Evolutionary conservation across 2,329 filamentous ascomycete genomes (phyloP).

Genomic region (Ascomycota sp.): DNA sequence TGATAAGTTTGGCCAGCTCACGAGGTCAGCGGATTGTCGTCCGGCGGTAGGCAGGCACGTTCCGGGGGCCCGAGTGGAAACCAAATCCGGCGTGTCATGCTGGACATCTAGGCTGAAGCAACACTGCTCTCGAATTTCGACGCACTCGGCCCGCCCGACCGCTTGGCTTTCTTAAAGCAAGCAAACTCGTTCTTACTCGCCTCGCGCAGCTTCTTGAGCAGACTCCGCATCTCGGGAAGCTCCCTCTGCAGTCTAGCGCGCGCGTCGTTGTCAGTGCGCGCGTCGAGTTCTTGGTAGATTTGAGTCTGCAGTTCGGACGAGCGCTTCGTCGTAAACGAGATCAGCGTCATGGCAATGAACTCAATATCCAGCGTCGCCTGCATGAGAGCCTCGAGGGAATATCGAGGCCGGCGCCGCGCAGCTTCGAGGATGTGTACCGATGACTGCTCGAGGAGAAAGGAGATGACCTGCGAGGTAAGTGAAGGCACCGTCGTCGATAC

Average conservation of each 20-base stretch:
- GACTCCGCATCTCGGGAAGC: slow-evolving; percentile 70
- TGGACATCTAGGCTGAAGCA: too few species aligned
- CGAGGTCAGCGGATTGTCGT: too few species aligned
- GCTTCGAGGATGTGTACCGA: slow-evolving; percentile 63
- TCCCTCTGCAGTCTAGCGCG: slow-evolving; percentile 64
- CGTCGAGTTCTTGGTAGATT: slow-evolving; percentile 82
- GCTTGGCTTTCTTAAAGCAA: slow-evolving; percentile 53
- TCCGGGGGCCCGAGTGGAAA: too few species aligned
- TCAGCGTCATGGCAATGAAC: slow-evolving; percentile 85
- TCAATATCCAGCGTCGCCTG: slow-evolving; percentile 95
- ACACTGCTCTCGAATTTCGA: too few species aligned
- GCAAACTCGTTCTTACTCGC: slow-evolving; percentile 69
- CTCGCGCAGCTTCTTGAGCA: slow-evolving; percentile 68
- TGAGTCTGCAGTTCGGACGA: slow-evolving; percentile 67
- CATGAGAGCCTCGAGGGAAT: slow-evolving; percentile 68
- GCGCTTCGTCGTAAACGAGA: slow-evolving; percentile 68
- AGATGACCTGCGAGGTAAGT: slow-evolving; percentile 63
- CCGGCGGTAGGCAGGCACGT: too few species aligned
- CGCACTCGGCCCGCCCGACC: too few species aligned
- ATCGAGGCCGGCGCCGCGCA: slow-evolving; percentile 47
- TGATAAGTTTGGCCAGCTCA: too few species aligned
- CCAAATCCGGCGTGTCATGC: too few species aligned
- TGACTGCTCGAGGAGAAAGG: slow-evolving; percentile 66
- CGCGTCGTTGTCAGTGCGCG: slow-evolving; percentile 73
- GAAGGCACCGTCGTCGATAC: slow-evolving; percentile 60